Evolutionary conservation across 768 basidiomycete species (phyloP), one percentile per base, ranked within the genome.

Genomic region (Hericium coralloides): DNA sequence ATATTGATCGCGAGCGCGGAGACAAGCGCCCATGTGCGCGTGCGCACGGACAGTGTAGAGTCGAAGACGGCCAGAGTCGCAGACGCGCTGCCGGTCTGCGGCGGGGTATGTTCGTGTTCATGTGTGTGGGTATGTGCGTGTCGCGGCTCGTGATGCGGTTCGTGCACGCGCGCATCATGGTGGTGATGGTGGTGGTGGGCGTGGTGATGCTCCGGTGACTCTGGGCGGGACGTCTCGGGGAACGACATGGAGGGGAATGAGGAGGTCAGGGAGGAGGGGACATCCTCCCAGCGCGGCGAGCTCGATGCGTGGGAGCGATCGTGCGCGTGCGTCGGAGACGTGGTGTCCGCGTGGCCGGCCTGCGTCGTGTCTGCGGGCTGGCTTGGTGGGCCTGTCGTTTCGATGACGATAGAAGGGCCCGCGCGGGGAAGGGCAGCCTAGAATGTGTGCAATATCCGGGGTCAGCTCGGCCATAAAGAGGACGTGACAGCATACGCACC

Each of bases 181-280:
- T 50, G 49, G 12, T 49, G 48, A 12, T 49, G 48, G 17, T 23
- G n/a, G 22, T 49, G 48, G 43, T 45, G 55, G 49, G 54, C 22
- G 36, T 50, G 52, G 59, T 55, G 0, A 31, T 43, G 56, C 49
- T 59, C 62, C 58, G 55, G 64, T 4, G 77, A 77, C 12, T 81
- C 77, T 1, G 80, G 76, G 55, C 77, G 77, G 38, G 77, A 79
- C 22, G 79, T 78, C 57, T 83, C 86, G 8, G 86, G 86, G 69
- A 84, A 86, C 25, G 85, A 79, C 73, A 89, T 74, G 59, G 91
- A 92, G n/a, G 90, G 90, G 68, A 81, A 88, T 4, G 90, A 92
- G 1, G 78, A 70, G 12, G 69, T 68, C 38, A 69, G 60, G 12
- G 67, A 68, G 50, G 61, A 22, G 49, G 82, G 77, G 38, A 92